Conservation (phyloP, 345 rosid genomes). For the Salix suchowensis region DNA sequence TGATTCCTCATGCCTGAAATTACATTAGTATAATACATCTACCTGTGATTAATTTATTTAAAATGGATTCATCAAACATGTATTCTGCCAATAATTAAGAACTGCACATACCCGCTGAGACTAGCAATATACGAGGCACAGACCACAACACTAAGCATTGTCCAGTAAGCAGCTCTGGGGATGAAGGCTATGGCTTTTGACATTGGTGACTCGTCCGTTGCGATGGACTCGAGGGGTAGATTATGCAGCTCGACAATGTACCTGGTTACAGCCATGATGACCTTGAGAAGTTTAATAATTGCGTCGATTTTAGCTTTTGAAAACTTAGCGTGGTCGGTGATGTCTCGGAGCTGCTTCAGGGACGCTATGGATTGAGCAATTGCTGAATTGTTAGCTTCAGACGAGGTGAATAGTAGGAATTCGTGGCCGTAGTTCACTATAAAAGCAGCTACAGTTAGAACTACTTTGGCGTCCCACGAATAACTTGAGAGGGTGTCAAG, state of each 20-base stretch:
- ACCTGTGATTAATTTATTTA: background rate
- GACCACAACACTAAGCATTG: background rate
- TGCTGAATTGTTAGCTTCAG: slow-evolving; percentile 20
- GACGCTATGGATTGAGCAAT: slow-evolving; percentile 41
- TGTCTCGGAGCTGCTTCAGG: slow-evolving; percentile 43
- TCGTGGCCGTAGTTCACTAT: slow-evolving; percentile 38
- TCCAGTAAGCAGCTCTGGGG: slow-evolving; percentile 1
- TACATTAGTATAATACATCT: background rate
- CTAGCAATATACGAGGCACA: background rate
- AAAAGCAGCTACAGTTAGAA: slow-evolving; percentile 47
- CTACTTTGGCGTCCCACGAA: slow-evolving; percentile 49
- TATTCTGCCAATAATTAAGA: background rate
- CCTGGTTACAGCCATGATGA: background rate
- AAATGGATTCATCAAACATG: background rate
- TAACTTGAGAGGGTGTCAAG: slow-evolving; percentile 35
- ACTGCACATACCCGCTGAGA: background rate
- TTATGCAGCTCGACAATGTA: background rate
- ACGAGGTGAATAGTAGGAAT: slow-evolving; percentile 35
- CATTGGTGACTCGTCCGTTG: background rate
- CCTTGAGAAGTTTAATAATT: background rate
- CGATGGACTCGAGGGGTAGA: background rate
- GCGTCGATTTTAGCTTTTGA: slow-evolving; percentile 28
- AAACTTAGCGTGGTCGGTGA: slow-evolving; percentile 21
- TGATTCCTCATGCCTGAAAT: background rate
- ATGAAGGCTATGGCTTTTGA: background rate